These are phyloP conservation scores for Colletotrichum filicis DNA, from an alignment of 2,329 filamentous ascomycete genomes.

Conservation along the genomic window DNA sequence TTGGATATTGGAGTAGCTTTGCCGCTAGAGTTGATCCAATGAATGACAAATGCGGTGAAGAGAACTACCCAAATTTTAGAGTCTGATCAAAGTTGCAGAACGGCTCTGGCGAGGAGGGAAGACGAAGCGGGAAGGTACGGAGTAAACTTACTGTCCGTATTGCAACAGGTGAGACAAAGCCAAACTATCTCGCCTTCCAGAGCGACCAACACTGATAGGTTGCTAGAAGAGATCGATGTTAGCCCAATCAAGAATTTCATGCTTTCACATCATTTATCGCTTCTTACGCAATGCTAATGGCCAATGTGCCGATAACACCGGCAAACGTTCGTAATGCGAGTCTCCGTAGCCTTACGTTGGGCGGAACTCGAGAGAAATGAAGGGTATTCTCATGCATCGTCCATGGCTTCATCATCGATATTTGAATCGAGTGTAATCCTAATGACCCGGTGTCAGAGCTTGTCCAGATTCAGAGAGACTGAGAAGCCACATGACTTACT, in stretches of 20 bases:
- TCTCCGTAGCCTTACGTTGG: constrained; percentile 2
- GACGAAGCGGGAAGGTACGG: background rate
- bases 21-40: constrained; percentile 7
- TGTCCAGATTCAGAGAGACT: background rate
- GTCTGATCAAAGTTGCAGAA: background rate
- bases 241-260: background rate
- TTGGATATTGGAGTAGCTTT: background rate
- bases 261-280: background rate
- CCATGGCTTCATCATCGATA: background rate
- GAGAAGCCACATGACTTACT: background rate
- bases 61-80: background rate
- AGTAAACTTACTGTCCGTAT: constrained; percentile 11
- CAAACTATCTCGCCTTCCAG: constrained; percentile 7
- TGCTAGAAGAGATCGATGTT: background rate
- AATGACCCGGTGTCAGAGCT: background rate
- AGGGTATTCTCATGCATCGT: background rate
- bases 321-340: background rate
- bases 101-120: too few species aligned
- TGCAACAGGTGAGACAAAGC: constrained; percentile 21
- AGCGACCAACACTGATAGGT: constrained; percentile 2
- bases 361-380: background rate
- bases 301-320: background rate
- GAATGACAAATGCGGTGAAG: background rate
- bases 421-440: constrained; percentile 11
- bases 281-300: background rate